Evolutionary conservation across 345 rosid genomes (phyloP), one percentile per base, ranked within the genome.

Genomic region (Hypericum perforatum): DNA sequence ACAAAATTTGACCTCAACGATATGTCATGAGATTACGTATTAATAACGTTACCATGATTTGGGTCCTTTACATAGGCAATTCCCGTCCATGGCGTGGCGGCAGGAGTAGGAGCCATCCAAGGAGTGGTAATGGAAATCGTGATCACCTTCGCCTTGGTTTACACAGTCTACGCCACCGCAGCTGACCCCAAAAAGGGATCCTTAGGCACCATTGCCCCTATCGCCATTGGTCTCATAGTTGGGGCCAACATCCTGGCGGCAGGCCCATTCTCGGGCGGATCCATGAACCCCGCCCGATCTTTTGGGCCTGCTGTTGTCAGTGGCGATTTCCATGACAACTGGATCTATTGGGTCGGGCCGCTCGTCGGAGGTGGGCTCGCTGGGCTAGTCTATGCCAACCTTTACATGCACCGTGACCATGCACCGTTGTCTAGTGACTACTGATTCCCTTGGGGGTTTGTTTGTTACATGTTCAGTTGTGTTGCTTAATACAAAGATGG

Each of bases 211-310:
- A 85, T 87, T 40, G 95, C 96, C 39, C 98, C 96, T 42, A 78
- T 91, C 0, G 96, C 98, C 41, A 91, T 91, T 5, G 96, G 96
- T 2, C 78, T 91, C 76, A 85, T 91, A 7, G 96, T 91, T 1
- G 98, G 96, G 37, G 96, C 98, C 69, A 91, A 91, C 80, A 91
- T 86, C 63, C 64, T 84, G 57, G 98, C 95, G 0, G 92, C 89
- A 9, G 98, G 98, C 56, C 98, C 98, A 37, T 91, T 91, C 76
- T 87, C 95, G 0, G 96, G 95, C 14, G 96, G 95, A 12, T 86
- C 98, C 47, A 91, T 87, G 98, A 91, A 91, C 83, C 95, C 98
- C 0, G 98, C 96, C 12, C 89, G 95, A 5, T 87, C 98, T 16
- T 91, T 91, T 22, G 98, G 98, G 39, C 98, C 95, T 0, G 96